Percentiles rank a stretch among this genome's conserved stretches.
phyloP scores from a whole-genome alignment of 73 alveolate species.

The Effrenium voratum region DNA sequence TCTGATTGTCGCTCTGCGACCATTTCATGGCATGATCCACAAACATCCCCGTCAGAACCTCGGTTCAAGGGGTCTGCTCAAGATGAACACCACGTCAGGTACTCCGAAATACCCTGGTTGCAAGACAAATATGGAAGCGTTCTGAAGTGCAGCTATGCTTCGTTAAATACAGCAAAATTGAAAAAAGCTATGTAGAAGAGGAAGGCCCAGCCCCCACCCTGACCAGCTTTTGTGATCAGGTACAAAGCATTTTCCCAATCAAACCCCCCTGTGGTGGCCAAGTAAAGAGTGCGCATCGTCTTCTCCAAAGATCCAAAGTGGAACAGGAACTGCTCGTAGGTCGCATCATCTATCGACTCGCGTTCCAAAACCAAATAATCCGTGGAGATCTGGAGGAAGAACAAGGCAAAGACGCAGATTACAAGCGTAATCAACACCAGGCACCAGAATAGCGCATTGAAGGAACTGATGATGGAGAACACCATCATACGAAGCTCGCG shows the following conservation, averaged over 20 bases:
- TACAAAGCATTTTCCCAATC: slow-evolving; percentile 51
- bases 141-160: background rate
- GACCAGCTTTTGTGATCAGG: background rate
- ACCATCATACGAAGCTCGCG: slow-evolving; percentile 92
- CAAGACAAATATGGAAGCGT: background rate
- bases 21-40: slow-evolving; percentile 90
- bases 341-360: background rate
- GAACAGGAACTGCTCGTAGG: background rate
- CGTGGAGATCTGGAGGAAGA: slow-evolving; percentile 73
- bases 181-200: slow-evolving; percentile 63
- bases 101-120: background rate
- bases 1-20: slow-evolving; percentile 91
- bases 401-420: slow-evolving; percentile 57
- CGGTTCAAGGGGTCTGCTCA: no score
- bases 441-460: background rate
- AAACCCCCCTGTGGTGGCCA: slow-evolving; percentile 73
- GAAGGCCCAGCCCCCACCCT: slow-evolving; percentile 57
- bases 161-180: slow-evolving; percentile 61
- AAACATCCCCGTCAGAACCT: slow-evolving; percentile 83
- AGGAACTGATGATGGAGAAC: slow-evolving; percentile 80
- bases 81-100: no score
- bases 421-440: slow-evolving; percentile 33
- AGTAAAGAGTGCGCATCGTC: slow-evolving; percentile 61
- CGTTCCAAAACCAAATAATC: slow-evolving; percentile 56
- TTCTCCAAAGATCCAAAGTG: slow-evolving; percentile 31